phyloP scores from a whole-genome alignment of 108 stramenopile genomes.

The Discostella pseudostelligera region DNA sequence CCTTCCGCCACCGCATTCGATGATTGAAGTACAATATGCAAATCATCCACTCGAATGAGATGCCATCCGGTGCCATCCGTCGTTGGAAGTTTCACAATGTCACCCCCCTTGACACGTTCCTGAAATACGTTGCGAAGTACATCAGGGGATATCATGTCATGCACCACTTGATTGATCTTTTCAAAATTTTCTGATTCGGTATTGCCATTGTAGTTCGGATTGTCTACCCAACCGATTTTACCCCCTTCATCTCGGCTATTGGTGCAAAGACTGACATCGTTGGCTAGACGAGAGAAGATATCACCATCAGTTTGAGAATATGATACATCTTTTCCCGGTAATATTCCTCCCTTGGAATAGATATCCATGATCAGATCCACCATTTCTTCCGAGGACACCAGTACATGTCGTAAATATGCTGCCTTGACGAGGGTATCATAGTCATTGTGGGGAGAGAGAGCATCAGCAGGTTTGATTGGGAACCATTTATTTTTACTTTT shows the following conservation, averaged over 20 bases:
- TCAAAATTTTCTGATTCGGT: slow-evolving; percentile 5
- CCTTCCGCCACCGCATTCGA: slow-evolving; percentile 1
- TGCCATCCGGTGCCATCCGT: slow-evolving; percentile 44
- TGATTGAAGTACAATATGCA: slow-evolving; percentile 37
- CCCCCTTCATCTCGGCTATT: slow-evolving; percentile 65
- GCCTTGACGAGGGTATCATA: slow-evolving; percentile 44
- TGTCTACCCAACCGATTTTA: slow-evolving; percentile 75
- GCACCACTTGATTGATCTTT: slow-evolving; percentile 29
- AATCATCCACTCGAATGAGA: slow-evolving; percentile 71
- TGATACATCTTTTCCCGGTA: slow-evolving; percentile 4
- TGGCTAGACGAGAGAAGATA: slow-evolving; percentile 64
- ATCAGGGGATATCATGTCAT: slow-evolving; percentile 55
- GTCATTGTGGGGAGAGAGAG: slow-evolving; percentile 39
- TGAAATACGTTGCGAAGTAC: slow-evolving; percentile 58
- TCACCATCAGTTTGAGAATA: slow-evolving; percentile 46
- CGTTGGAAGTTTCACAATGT: slow-evolving; percentile 61
- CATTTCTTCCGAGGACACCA: slow-evolving; percentile 76
- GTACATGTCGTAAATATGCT: slow-evolving; percentile 60
- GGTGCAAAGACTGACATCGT: slow-evolving; percentile 64
- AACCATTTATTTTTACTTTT: slow-evolving; percentile 38
- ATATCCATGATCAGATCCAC: slow-evolving; percentile 55
- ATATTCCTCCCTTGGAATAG: slow-evolving; percentile 38
- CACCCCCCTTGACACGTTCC: slow-evolving; percentile 77
- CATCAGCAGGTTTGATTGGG: slow-evolving; percentile 43
- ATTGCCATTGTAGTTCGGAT: slow-evolving; percentile 29